These are phyloP conservation scores for Lachancea fermentati DNA, from an alignment of 805 yeast genomes.

Conservation along the genomic window DNA sequence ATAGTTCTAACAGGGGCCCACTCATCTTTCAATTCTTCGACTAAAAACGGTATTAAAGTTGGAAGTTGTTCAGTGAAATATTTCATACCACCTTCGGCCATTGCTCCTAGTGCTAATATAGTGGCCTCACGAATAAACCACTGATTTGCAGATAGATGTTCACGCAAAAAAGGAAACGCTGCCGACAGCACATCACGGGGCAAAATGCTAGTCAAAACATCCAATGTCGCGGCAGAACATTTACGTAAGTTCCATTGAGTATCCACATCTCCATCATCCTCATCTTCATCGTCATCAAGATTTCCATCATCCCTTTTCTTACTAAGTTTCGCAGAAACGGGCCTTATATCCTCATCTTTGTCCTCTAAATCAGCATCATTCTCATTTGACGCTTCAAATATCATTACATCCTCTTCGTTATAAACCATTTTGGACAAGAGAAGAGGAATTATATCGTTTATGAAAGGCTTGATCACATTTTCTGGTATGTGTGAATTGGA, in stretches of 20 bases:
- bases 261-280: conserved; percentile 58
- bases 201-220: conserved; percentile 61
- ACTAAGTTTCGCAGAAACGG: conserved; percentile 63
- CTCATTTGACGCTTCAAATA: conserved; percentile 51
- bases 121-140: conserved; percentile 95
- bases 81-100: conserved; percentile 82
- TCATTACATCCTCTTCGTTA: conserved; percentile 70
- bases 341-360: conserved; percentile 81
- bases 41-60: conserved; percentile 74
- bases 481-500: conserved; percentile 54
- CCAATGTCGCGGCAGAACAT: conserved; percentile 91
- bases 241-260: conserved; percentile 88
- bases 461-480: conserved; percentile 47
- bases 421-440: conserved; percentile 80
- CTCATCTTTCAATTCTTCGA: conserved; percentile 66
- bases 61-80: conserved; percentile 69
- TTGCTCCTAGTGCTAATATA: conserved; percentile 90
- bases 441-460: conserved; percentile 67
- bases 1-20: conserved; percentile 89
- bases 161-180: conserved; percentile 71
- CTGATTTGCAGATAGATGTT: conserved; percentile 56
- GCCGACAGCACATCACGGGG: conserved; percentile 63
- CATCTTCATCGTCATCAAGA: conserved; percentile 67
- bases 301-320: conserved; percentile 44
- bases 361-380: conserved; percentile 79